Evolutionary conservation across 1,139 yeast species (phyloP).

Genomic region (Kodamaea sp.): DNA sequence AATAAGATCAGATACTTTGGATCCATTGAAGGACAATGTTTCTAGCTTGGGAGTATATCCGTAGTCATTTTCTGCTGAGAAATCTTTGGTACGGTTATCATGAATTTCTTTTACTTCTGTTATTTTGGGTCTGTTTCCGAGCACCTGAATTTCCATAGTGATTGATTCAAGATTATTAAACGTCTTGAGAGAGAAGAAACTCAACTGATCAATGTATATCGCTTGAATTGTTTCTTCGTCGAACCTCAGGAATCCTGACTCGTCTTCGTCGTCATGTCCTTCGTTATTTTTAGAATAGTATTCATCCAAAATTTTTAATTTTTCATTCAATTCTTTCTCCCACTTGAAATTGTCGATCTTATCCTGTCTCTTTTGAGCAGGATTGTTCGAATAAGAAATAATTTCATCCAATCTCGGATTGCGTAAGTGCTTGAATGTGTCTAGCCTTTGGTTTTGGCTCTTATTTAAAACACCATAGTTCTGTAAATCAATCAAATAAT

Average conservation of each 20-base stretch:
- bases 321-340: constrained; percentile 55
- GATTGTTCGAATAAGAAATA: constrained; percentile 31
- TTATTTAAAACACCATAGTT: constrained; percentile 45
- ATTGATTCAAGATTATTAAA: constrained; percentile 56
- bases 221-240: constrained; percentile 66
- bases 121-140: constrained; percentile 38
- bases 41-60: constrained; percentile 61
- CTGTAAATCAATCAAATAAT: constrained; percentile 43
- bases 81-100: constrained; percentile 16
- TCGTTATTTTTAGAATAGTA: constrained; percentile 20
- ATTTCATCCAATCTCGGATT: constrained; percentile 43
- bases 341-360: constrained; percentile 70
- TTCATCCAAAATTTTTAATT: constrained; percentile 40
- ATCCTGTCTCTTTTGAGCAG: constrained; percentile 61
- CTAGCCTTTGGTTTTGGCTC: constrained; percentile 39
- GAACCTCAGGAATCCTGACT: constrained; percentile 24
- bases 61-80: constrained; percentile 26
- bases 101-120: constrained; percentile 7
- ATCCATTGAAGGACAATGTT: constrained; percentile 24
- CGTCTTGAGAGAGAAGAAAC: constrained; percentile 51
- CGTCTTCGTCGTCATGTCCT: constrained; percentile 31
- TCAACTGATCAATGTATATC: constrained; percentile 56
- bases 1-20: constrained; percentile 38
- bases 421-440: constrained; percentile 39
- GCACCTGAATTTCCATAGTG: constrained; percentile 58